These are phyloP conservation scores for Ustilago lituana DNA, from an alignment of 1,284 basidiomycete species.

Conservation along the genomic window DNA sequence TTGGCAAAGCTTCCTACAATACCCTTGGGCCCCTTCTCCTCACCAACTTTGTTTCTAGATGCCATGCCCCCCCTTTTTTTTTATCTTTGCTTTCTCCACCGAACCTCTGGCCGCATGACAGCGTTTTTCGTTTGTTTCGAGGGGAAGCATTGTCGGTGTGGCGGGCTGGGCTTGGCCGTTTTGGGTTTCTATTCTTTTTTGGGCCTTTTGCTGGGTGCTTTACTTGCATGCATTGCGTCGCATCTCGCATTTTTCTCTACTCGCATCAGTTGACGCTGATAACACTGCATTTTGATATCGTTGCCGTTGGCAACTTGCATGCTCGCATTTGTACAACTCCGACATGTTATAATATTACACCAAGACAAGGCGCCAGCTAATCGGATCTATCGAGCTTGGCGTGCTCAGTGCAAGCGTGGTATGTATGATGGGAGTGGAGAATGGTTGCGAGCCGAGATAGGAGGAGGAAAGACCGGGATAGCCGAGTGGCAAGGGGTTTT, in stretches of 20 bases:
- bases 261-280: conserved; percentile 43
- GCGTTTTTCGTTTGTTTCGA: neutral
- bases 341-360: conserved; percentile 47
- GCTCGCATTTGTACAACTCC: conserved; percentile 51
- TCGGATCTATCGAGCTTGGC: conserved; percentile 5
- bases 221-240: conserved; percentile 4
- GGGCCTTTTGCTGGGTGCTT: neutral
- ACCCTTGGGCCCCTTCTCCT: conserved; percentile 22
- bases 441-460: too few species aligned
- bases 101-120: neutral
- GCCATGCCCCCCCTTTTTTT: too few species aligned
- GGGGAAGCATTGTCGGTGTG: neutral
- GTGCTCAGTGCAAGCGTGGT: too few species aligned
- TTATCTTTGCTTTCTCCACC: too few species aligned
- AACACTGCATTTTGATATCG: conserved; percentile 45
- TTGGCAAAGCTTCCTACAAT: conserved; percentile 24
- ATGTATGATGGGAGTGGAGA: too few species aligned
- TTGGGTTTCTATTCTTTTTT: neutral
- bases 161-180: neutral
- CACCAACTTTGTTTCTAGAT: neutral
- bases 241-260: conserved; percentile 4
- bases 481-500: too few species aligned
- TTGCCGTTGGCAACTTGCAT: conserved; percentile 31
- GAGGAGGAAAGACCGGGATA: too few species aligned
- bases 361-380: conserved; percentile 32